These are phyloP conservation scores for Mycena vulgaris DNA, from an alignment of 768 basidiomycete genomes.

Conservation along the genomic window DNA sequence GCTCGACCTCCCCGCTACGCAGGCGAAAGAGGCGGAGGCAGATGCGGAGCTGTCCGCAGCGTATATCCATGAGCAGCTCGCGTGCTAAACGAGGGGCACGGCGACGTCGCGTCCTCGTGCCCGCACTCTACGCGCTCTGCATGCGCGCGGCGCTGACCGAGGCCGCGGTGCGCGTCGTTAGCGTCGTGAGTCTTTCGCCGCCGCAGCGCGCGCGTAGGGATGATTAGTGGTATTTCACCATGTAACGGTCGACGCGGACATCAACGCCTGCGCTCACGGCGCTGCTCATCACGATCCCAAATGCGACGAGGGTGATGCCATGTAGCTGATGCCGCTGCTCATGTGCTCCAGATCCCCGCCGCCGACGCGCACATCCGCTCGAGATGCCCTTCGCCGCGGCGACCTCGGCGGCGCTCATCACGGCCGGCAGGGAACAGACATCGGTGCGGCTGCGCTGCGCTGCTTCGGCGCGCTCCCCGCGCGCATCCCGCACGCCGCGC, in stretches of 20 bases:
- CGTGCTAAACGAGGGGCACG: constrained; percentile 66
- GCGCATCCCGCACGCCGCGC: constrained; percentile 83
- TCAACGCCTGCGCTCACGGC: constrained; percentile 70
- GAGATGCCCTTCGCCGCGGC: too few relatives aligned
- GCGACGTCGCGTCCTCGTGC: constrained; percentile 86
- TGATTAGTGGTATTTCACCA: too few relatives aligned
- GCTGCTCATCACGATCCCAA: too few relatives aligned
- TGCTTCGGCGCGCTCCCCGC: constrained; percentile 83
- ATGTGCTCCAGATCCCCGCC: too few relatives aligned
- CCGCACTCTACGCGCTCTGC: constrained; percentile 77
- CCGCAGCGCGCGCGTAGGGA: constrained; percentile 3
- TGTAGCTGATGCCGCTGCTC: too few relatives aligned
- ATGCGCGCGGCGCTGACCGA: constrained; percentile 57
- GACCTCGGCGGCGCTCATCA: too few relatives aligned
- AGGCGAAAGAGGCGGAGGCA: too few relatives aligned
- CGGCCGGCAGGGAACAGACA: too few relatives aligned
- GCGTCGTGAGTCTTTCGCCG: constrained; percentile 60
- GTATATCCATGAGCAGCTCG: constrained; percentile 88
- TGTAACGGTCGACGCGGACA: constrained; percentile 63
- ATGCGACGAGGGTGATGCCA: too few relatives aligned
- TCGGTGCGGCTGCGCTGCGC: constrained; percentile 81
- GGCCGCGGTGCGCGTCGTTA: constrained; percentile 67
- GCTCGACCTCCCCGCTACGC: neutral
- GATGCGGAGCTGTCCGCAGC: constrained; percentile 83
- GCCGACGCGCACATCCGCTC: too few relatives aligned